Evolutionary conservation across 345 rosid species (phyloP), one percentile per base, ranked within the genome.

Genomic region (Arabidopsis arenosa): DNA sequence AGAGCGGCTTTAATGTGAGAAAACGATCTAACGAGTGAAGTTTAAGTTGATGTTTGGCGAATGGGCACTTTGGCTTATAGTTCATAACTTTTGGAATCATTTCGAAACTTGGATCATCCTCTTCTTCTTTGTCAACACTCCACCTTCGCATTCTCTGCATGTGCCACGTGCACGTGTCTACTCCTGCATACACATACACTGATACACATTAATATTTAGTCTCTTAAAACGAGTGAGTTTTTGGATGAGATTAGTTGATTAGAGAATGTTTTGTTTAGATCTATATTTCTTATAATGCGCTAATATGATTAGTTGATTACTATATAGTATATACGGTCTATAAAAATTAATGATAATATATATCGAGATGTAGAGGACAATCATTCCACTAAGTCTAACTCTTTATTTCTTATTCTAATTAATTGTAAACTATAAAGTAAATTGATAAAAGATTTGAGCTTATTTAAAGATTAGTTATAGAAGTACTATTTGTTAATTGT

Each of bases 351-450:
- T 77, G 68, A 39, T 64, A 9, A 48, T 70, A 72, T 58, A 48
- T 70, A 72, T 58, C 77, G 77, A 78, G 73, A 72, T 66, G 9
- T 51, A 66, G 69, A 41, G 69, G 73, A 57, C 77, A 78, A 58
- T 72, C 67, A 78, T 78, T 78, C 81, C 68, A 23, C 51, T 78
- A 71, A 49, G 43, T 72, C 3, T 18, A 71, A 49, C 51, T 72
- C 3, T 18, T 6, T 35, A 26, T 49, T 30, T 39, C 21, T 51
- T 48, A 10, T 35, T 56, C 44, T 70, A 77, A 18, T 70, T 66
- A 57, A 8, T 2, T 47, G 9, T 69, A 47, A 5, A 41, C 8
- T 51, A 45, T 23, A 60, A 40, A 60, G 53, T 51, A 47, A 75
- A 9, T 0, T 59, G 44, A 68, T 51, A 54, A 43, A 54, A 56